Conservation (phyloP, 2,329 filamentous ascomycete species). For the Emmonsiellopsis sp. region DNA sequence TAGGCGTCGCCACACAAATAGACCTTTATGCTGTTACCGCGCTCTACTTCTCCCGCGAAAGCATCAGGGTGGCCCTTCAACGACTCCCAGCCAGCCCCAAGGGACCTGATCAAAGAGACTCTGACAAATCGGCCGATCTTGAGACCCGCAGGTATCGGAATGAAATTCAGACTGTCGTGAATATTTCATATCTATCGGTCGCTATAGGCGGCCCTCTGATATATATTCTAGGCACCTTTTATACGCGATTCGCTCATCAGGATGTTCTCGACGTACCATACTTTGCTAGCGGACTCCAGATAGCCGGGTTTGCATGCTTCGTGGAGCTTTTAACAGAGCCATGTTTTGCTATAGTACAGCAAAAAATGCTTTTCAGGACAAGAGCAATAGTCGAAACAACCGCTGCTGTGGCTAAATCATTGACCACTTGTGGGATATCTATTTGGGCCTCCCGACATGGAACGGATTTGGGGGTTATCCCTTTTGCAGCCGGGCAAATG, state of each 20-base stretch:
- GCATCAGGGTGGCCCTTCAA: constrained; percentile 82
- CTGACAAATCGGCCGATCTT: constrained; percentile 16
- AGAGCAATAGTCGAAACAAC: constrained; percentile 75
- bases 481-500: constrained; percentile 82
- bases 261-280: constrained; percentile 51
- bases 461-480: constrained; percentile 62
- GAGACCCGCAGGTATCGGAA: constrained; percentile 16
- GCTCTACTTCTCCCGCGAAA: constrained; percentile 91
- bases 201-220: constrained; percentile 58
- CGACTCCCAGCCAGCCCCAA: constrained; percentile 46
- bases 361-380: constrained; percentile 67
- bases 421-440: constrained; percentile 63
- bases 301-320: constrained; percentile 50
- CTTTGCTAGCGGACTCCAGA: constrained; percentile 47
- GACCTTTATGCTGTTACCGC: constrained; percentile 88
- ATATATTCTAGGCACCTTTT: constrained; percentile 56
- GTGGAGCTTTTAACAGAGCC: constrained; percentile 81
- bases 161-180: constrained; percentile 66
- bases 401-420: constrained; percentile 69
- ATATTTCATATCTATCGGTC: constrained; percentile 75
- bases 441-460: constrained; percentile 50
- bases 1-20: constrained; percentile 80
- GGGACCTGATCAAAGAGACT: constrained; percentile 9
- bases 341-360: constrained; percentile 79
- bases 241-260: constrained; percentile 48